Conservation (phyloP, 1,284 basidiomycete species). For the Leccinum olivaceoglutinosum region DNA sequence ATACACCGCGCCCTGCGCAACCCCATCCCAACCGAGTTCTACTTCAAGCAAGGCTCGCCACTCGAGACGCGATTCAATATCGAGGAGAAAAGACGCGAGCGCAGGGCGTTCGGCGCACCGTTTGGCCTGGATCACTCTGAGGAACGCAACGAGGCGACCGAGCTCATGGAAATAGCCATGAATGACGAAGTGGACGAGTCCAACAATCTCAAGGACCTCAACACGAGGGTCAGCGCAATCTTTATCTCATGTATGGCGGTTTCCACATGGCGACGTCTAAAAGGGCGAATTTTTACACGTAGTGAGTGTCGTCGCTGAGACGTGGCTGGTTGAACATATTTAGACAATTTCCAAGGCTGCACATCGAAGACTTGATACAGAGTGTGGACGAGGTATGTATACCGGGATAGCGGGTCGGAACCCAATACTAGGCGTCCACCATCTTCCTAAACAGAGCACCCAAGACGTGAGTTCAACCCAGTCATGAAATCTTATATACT, state of each 20-base stretch:
- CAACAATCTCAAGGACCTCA: conserved; percentile 68
- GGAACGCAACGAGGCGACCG: conserved; percentile 44
- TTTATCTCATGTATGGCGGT: conserved; percentile 82
- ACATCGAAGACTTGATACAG: conserved; percentile 53
- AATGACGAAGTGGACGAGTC: conserved; percentile 59
- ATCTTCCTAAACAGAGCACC: conserved; percentile 34
- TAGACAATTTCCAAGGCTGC: conserved; percentile 49
- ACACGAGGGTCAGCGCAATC: conserved; percentile 81
- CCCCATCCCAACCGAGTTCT: conserved; percentile 87
- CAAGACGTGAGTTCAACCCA: conserved; percentile 31
- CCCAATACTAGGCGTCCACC: conserved; percentile 61
- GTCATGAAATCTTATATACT: neutral
- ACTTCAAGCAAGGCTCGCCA: conserved; percentile 91
- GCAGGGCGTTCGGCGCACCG: conserved; percentile 61
- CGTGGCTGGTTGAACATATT: conserved; percentile 1
- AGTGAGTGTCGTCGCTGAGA: conserved; percentile 33
- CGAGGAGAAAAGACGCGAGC: conserved; percentile 69
- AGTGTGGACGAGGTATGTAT: conserved; percentile 74
- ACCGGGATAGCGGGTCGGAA: conserved; percentile 76
- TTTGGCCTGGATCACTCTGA: conserved; percentile 45
- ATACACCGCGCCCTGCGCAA: conserved; percentile 84
- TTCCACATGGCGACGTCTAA: conserved; percentile 68
- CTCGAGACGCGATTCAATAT: conserved; percentile 78
- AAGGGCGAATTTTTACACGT: conserved; percentile 67
- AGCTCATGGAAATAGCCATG: conserved; percentile 55